Percentiles rank a stretch among this genome's conserved stretches.
phyloP scores from a whole-genome alignment of 768 basidiomycete species.

The Mycena alexandri region DNA sequence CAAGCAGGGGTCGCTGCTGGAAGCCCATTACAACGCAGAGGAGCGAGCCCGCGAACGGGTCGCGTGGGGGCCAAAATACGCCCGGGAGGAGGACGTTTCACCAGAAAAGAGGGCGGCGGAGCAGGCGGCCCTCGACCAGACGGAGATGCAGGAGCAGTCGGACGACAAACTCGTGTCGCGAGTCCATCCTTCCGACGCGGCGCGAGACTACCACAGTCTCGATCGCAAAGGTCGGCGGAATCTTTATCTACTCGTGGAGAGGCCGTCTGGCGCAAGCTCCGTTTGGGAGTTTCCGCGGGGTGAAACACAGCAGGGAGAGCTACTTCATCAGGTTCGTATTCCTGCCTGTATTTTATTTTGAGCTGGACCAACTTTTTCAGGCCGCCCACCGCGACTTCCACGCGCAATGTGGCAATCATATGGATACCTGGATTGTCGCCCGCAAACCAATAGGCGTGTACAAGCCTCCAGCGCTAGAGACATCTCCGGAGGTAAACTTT shows the following conservation, averaged over 20 bases:
- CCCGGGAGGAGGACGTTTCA: constrained; percentile 58
- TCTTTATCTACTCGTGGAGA: constrained; percentile 85
- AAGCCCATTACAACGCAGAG: constrained; percentile 83
- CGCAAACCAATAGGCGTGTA: constrained; percentile 88
- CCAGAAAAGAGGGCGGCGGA: constrained; percentile 63
- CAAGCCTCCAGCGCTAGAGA: constrained; percentile 58
- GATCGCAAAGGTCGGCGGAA: constrained; percentile 89
- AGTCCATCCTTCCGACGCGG: constrained; percentile 69
- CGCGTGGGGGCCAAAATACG: constrained; percentile 79
- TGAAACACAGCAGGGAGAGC: constrained; percentile 69
- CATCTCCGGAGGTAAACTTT: constrained; percentile 52
- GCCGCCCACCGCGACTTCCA: constrained; percentile 80
- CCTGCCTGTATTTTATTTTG: not conserved
- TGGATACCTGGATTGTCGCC: constrained; percentile 97
- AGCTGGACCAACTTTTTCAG: constrained; percentile 50
- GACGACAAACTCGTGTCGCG: constrained; percentile 74
- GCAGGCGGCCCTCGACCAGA: constrained; percentile 69
- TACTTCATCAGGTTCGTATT: constrained; percentile 79
- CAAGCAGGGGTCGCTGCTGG: constrained; percentile 89
- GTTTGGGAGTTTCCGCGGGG: constrained; percentile 89
- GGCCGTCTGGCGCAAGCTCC: constrained; percentile 59
- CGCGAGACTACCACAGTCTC: constrained; percentile 75
- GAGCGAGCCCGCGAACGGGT: constrained; percentile 78
- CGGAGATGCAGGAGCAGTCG: constrained; percentile 70
- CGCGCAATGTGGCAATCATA: constrained; percentile 79